Evolutionary conservation across 768 basidiomycete species (phyloP).

Genomic region (Amanita rimosa): DNA sequence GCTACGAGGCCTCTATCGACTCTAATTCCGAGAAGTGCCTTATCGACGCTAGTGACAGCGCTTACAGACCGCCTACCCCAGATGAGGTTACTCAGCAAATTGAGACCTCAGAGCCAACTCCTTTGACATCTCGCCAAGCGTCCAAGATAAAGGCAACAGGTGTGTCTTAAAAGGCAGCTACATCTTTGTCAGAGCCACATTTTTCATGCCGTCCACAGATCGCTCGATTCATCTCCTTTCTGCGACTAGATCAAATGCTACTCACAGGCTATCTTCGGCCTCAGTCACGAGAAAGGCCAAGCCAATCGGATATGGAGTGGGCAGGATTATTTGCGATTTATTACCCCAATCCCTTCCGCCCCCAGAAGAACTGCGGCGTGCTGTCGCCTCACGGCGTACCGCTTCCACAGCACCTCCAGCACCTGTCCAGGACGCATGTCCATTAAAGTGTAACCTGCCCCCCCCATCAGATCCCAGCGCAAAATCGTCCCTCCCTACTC

Average conservation of each 20-base stretch:
- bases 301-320: slow-evolving; percentile 7
- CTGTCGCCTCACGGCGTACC: background rate
- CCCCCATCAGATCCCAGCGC: background rate
- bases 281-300: slow-evolving; percentile 1
- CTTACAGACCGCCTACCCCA: slow-evolving; percentile 12
- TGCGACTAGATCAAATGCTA: background rate
- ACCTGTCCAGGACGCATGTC: background rate
- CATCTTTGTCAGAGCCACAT: background rate
- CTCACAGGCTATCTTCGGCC: slow-evolving; percentile 2
- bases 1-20: slow-evolving; percentile 6
- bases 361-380: slow-evolving; percentile 2
- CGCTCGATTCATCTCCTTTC: background rate
- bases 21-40: slow-evolving; percentile 6
- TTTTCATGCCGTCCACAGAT: background rate
- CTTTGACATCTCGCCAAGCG: background rate
- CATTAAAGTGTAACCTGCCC: background rate
- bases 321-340: slow-evolving; percentile 44
- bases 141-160: background rate
- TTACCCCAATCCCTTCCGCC: slow-evolving; percentile 18
- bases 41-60: slow-evolving; percentile 6
- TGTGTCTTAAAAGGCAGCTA: background rate
- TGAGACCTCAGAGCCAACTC: background rate
- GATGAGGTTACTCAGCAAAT: slow-evolving; percentile 1
- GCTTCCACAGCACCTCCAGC: background rate
- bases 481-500: slow-evolving; percentile 3